These are phyloP conservation scores for Colletotrichum salicis DNA, from an alignment of 2,329 filamentous ascomycete species.

Conservation along the genomic window DNA sequence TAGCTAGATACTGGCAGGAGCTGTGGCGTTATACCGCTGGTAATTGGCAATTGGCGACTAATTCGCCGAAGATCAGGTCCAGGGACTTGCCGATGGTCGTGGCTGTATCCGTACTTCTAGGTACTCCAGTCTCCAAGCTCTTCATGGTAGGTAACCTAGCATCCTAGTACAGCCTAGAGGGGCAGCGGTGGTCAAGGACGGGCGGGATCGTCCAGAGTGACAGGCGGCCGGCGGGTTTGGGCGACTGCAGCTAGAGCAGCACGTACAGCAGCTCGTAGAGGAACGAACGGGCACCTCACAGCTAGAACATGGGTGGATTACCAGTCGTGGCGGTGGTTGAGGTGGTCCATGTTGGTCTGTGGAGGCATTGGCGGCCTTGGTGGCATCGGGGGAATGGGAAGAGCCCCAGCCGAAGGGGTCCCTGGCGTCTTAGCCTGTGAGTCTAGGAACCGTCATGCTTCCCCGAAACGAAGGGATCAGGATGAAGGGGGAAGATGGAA, in stretches of 20 bases:
- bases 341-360: slow-evolving; percentile 22
- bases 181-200: neutral
- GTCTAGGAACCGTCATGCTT: slow-evolving; percentile 31
- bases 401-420: slow-evolving; percentile 30
- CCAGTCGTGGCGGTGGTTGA: slow-evolving; percentile 19
- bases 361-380: slow-evolving; percentile 22
- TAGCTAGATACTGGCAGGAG: too few species aligned
- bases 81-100: slow-evolving; percentile 19
- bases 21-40: too few species aligned
- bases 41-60: too few species aligned
- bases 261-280: neutral
- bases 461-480: slow-evolving; percentile 34
- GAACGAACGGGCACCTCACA: neutral
- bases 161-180: neutral
- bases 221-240: slow-evolving; percentile 23
- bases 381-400: slow-evolving; percentile 29
- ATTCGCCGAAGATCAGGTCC: too few species aligned
- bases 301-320: neutral
- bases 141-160: too few species aligned
- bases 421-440: slow-evolving; percentile 22
- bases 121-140: neutral
- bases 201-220: slow-evolving; percentile 30
- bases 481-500: slow-evolving; percentile 24
- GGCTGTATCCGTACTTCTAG: neutral
- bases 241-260: slow-evolving; percentile 15